A percentile compares a stretch with the other conserved stretches of the same genome.
phyloP scores from a whole-genome alignment of 2,329 filamentous ascomycete genomes.

The Nectriaceae sp. region DNA sequence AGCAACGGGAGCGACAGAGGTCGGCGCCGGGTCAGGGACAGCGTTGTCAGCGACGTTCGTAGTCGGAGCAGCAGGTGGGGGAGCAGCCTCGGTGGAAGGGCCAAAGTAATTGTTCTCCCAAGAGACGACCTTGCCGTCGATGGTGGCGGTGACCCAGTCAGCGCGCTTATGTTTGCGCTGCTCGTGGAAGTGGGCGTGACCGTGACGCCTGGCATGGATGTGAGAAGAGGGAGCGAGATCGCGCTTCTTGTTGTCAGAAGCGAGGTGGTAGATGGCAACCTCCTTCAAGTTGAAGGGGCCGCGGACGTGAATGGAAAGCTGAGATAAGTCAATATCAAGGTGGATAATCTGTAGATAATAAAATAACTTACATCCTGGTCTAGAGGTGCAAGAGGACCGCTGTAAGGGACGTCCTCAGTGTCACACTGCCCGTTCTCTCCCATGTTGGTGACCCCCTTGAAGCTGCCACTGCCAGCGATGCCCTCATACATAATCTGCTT shows the following conservation, averaged over 20 bases:
- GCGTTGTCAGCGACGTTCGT: too few relatives aligned
- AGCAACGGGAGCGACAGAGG: conserved; percentile 17
- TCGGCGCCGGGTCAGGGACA: conserved; percentile 4
- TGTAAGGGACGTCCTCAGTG: not conserved
- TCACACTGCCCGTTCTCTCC: not conserved
- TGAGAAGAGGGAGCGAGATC: not conserved
- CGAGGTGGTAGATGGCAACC: not conserved
- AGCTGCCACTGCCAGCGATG: not conserved
- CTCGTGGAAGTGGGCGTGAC: not conserved
- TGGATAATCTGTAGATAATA: not conserved
- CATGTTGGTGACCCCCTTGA: not conserved
- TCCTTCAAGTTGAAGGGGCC: not conserved
- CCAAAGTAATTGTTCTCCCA: conserved; percentile 61
- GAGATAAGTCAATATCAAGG: not conserved
- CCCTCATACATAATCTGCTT: not conserved
- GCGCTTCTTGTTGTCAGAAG: not conserved
- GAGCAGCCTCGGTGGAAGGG: conserved; percentile 23
- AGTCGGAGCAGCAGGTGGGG: conserved; percentile 16
- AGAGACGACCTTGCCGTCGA: conserved; percentile 57
- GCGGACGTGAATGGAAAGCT: not conserved
- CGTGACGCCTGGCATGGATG: not conserved
- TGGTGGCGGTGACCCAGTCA: conserved; percentile 57
- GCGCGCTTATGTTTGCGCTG: not conserved
- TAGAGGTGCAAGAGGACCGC: not conserved
- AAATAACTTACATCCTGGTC: not conserved